Evolutionary conservation across 257 asterid species (phyloP), one percentile per base, ranked within the genome.

Genomic region (Pogostemon cablin): DNA sequence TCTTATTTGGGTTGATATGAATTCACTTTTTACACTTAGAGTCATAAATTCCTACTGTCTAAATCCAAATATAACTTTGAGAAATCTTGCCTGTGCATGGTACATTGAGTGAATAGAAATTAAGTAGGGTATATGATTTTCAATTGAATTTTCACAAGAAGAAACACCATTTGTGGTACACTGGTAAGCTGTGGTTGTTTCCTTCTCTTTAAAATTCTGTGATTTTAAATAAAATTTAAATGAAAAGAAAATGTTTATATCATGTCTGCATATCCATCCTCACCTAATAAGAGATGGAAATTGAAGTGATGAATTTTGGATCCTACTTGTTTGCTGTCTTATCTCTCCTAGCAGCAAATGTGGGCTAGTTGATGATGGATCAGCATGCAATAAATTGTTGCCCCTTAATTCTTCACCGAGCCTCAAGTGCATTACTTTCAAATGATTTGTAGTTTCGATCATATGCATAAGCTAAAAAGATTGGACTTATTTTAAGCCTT

Each of bases 401-500:
- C n/a, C n/a, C n/a, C n/a, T n/a, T n/a, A n/a, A n/a, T n/a, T n/a
- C n/a, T n/a, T n/a, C n/a, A n/a, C n/a, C n/a, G n/a, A n/a, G n/a
- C n/a, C n/a, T n/a, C n/a, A n/a, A n/a, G n/a, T n/a, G n/a, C n/a
- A n/a, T n/a, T n/a, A n/a, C n/a, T n/a, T n/a, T n/a, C n/a, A n/a
- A n/a, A 20, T 53, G 38, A n/a, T 42, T 42, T 63, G n/a, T n/a
- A 6, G 37, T 5, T 9, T 34, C 49, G 43, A 49, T 15, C 34
- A 40, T 34, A 37, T 55, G 43, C n/a, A 12, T 20, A 41, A 1
- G n/a, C n/a, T n/a, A n/a, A n/a, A n/a, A n/a, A 37, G 37, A 55
- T 69, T 34, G 11, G 46, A 56, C 59, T 47, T 42, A 2, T 65
- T 65, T 17, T 50, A 3, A 65, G 38, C 61, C 66, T 49, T 71